Evolutionary conservation across 805 yeast species (phyloP).

Genomic region (Pichia deserticola): DNA sequence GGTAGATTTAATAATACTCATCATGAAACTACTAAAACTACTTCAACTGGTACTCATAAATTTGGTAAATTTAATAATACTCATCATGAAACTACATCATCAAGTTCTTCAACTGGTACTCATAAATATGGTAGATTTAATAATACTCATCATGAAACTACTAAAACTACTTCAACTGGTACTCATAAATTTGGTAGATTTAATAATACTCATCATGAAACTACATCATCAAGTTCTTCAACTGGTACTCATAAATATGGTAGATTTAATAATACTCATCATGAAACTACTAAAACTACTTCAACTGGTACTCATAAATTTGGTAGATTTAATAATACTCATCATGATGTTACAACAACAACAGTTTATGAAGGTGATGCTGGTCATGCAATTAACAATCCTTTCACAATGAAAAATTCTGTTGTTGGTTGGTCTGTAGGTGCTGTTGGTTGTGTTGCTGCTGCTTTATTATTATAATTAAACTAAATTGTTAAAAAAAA

Average conservation of each 20-base stretch:
- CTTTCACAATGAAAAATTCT: conserved; percentile 15
- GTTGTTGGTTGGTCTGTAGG: conserved; percentile 19
- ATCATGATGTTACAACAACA: conserved; percentile 32
- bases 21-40: conserved; percentile 7
- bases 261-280: conserved; percentile 44
- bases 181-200: conserved; percentile 44
- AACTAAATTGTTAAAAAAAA: too few species aligned
- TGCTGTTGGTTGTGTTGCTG: conserved; percentile 16
- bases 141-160: conserved; percentile 31
- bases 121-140: conserved; percentile 52
- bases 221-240: too few species aligned
- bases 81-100: conserved; percentile 34
- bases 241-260: conserved; percentile 51
- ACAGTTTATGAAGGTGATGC: conserved; percentile 17
- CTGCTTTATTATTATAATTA: conserved; percentile 15
- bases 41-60: conserved; percentile 35
- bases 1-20: conserved; percentile 48
- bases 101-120: conserved; percentile 41
- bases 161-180: conserved; percentile 26
- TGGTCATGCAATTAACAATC: conserved; percentile 15
- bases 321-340: conserved; percentile 49
- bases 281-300: conserved; percentile 30
- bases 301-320: conserved; percentile 43
- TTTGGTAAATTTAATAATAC: conserved; percentile 48
- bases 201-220: conserved; percentile 36